Percentiles rank a stretch among this genome's conserved stretches.
These are phyloP conservation scores for Gossypium sturtianum DNA, from an alignment of 345 rosid species.

Conservation along the genomic window DNA sequence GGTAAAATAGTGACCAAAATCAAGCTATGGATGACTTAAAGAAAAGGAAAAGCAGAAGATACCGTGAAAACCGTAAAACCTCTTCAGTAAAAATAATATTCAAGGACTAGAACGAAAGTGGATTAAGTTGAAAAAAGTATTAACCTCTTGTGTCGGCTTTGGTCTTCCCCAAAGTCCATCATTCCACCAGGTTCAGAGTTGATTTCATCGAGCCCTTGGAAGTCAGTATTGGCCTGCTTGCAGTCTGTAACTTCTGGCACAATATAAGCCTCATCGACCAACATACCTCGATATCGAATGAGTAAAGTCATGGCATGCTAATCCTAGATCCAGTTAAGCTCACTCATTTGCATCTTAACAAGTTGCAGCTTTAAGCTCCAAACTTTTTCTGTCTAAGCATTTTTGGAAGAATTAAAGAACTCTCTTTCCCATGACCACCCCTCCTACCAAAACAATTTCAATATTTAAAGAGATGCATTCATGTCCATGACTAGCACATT, in stretches of 20 bases:
- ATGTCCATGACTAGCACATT: background rate
- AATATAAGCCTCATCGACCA: constrained; percentile 89
- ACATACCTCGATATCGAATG: constrained; percentile 35
- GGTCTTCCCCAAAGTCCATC: constrained; percentile 92
- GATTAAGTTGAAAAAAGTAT: background rate
- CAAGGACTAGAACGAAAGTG: background rate
- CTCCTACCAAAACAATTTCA: constrained; percentile 1
- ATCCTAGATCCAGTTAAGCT: constrained; percentile 8
- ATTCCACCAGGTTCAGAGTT: constrained; percentile 95
- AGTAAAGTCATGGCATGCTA: background rate
- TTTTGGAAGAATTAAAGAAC: background rate
- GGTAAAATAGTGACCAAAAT: background rate
- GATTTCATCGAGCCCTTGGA: constrained; percentile 81
- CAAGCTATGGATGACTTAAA: background rate
- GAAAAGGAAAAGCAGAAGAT: background rate
- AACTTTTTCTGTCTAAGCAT: background rate
- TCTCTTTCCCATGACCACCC: background rate
- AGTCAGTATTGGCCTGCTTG: constrained; percentile 84
- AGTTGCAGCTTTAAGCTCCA: background rate
- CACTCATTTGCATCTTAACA: background rate
- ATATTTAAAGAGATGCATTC: background rate
- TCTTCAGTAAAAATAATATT: background rate
- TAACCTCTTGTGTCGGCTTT: constrained; percentile 88
- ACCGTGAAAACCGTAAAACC: background rate
- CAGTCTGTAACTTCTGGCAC: constrained; percentile 96